Evolutionary conservation across 2,329 filamentous ascomycete genomes (phyloP).

Genomic region (Ophiognomonia clavigignenti-juglandacearum): DNA sequence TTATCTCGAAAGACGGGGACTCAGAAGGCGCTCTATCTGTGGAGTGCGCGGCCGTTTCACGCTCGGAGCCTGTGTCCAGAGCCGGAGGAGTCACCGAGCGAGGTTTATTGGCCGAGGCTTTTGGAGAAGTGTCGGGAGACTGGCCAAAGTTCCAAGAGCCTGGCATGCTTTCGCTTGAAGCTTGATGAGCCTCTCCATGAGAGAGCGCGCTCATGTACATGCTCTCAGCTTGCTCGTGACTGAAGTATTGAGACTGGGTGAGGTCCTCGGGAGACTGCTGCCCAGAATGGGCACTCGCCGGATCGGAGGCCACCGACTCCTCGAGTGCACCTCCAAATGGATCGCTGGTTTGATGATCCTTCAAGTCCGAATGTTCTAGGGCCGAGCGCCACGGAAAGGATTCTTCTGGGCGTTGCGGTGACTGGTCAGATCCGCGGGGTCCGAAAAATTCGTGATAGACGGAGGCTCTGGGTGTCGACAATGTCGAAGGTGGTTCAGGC

Average conservation of each 20-base stretch:
- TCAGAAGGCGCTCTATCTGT: neutral
- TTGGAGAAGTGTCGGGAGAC: constrained; percentile 10
- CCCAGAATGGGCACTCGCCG: constrained; percentile 25
- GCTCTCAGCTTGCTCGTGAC: constrained; percentile 75
- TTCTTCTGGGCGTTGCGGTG: constrained; percentile 21
- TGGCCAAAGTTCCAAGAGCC: constrained; percentile 45
- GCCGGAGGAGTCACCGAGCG: neutral
- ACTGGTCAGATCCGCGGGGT: neutral
- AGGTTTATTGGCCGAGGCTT: constrained; percentile 16
- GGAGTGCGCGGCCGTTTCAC: neutral
- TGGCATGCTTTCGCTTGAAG: constrained; percentile 37
- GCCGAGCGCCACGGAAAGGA: constrained; percentile 25
- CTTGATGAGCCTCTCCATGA: constrained; percentile 30
- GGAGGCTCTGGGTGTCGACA: constrained; percentile 51
- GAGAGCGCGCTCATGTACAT: constrained; percentile 80
- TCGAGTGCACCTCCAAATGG: neutral
- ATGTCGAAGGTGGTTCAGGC: constrained; percentile 26
- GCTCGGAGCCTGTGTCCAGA: neutral
- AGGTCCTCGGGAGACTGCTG: constrained; percentile 37
- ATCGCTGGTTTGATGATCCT: too few species aligned
- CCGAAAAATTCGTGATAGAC: constrained; percentile 33
- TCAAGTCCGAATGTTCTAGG: neutral
- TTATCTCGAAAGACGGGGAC: neutral
- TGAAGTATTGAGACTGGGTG: constrained; percentile 64
- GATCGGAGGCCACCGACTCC: constrained; percentile 20